Percentiles rank a stretch among this genome's conserved stretches.
Evolutionary conservation across 371 early-diverging fungal genomes (phyloP).

Genomic region (Syncephalastrum racemosum): DNA sequence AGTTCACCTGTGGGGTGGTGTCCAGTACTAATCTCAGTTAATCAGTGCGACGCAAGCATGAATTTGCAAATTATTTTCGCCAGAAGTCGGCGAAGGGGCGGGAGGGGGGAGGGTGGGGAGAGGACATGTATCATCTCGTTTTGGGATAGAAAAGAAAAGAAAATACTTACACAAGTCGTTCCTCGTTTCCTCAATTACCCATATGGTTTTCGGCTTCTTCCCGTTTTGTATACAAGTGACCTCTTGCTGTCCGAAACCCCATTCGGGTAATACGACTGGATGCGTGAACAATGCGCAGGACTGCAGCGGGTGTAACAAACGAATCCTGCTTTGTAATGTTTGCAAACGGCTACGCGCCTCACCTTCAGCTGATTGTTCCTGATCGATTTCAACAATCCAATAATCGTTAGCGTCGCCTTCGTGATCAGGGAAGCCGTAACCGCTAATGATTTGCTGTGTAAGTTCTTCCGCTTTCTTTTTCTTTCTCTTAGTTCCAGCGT

Average conservation of each 20-base stretch:
- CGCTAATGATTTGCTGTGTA: constrained; percentile 23
- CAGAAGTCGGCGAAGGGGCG: no score
- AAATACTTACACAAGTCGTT: constrained; percentile 46
- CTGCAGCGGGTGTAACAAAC: constrained; percentile 72
- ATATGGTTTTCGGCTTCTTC: constrained; percentile 60
- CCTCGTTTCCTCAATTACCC: constrained; percentile 60
- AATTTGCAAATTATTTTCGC: no score
- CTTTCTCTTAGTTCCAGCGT: background rate
- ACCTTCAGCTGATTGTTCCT: constrained; percentile 37
- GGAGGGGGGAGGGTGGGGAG: no score
- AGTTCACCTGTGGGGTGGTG: constrained; percentile 18
- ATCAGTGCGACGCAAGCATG: background rate
- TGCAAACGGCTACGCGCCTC: constrained; percentile 54
- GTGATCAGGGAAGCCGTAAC: constrained; percentile 57
- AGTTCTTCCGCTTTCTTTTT: background rate
- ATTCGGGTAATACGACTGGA: constrained; percentile 84
- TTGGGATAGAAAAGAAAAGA: background rate
- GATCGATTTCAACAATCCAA: constrained; percentile 71
- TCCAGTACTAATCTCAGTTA: no score
- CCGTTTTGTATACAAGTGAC: constrained; percentile 81
- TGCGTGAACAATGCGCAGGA: constrained; percentile 81
- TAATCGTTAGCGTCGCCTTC: constrained; percentile 65
- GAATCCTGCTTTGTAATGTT: constrained; percentile 67
- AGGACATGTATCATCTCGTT: no score
- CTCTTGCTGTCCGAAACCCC: constrained; percentile 97